Percentiles rank a stretch among this genome's conserved stretches.
phyloP scores from a whole-genome alignment of 495 filamentous ascomycete species.

The Oidiodendron maius region DNA sequence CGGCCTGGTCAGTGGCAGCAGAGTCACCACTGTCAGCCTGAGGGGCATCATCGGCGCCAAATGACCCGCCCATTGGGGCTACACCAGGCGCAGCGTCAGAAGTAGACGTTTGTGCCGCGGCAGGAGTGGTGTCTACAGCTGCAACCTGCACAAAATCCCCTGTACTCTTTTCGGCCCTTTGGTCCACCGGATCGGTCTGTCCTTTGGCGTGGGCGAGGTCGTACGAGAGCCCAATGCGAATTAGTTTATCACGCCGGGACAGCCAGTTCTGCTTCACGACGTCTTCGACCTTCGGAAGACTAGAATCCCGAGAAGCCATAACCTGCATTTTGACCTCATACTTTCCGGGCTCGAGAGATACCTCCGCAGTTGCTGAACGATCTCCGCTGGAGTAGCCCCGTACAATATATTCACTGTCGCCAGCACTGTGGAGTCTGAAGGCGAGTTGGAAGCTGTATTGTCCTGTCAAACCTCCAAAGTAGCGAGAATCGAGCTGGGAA shows the following conservation, averaged over 20 bases:
- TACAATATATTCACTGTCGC: conserved; percentile 75
- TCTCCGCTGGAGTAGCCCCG: conserved; percentile 53
- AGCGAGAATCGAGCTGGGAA: conserved; percentile 73
- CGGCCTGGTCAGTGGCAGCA: neutral
- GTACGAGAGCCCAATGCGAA: conserved; percentile 73
- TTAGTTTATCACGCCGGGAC: conserved; percentile 67
- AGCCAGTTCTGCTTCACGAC: conserved; percentile 60
- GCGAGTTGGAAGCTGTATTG: conserved; percentile 72
- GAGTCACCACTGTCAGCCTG: neutral
- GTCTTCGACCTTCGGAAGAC: conserved; percentile 54
- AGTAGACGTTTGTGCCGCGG: neutral
- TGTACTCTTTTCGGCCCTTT: no score
- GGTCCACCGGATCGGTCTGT: conserved; percentile 24
- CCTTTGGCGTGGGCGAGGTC: conserved; percentile 80
- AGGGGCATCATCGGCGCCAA: neutral
- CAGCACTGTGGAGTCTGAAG: conserved; percentile 77
- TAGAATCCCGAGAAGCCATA: conserved; percentile 53
- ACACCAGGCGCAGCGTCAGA: neutral
- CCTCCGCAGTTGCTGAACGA: conserved; percentile 77
- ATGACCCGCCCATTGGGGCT: neutral
- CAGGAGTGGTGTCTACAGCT: neutral
- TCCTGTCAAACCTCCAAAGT: conserved; percentile 79
- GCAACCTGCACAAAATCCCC: neutral
- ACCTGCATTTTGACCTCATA: conserved; percentile 78
- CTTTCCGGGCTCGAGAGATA: conserved; percentile 73